phyloP scores from a whole-genome alignment of 257 asterid species.

The Ligustrum vulgare region DNA sequence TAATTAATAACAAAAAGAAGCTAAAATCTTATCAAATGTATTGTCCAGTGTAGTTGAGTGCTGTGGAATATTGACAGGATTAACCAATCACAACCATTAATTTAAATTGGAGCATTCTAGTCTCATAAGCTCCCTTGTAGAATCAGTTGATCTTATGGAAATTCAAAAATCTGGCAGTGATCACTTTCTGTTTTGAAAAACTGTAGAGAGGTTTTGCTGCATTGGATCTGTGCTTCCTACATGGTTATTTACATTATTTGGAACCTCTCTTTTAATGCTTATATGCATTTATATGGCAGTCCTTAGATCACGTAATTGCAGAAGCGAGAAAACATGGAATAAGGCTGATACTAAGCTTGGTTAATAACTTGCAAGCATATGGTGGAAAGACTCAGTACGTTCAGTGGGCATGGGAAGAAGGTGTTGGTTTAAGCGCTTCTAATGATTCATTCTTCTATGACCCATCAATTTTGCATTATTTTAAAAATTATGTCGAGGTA shows the following conservation, averaged over 20 bases:
- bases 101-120: neutral
- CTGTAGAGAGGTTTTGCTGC: neutral
- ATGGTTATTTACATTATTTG: slow-evolving; percentile 9
- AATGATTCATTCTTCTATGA: slow-evolving; percentile 97
- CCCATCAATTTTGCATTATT: slow-evolving; percentile 84
- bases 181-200: slow-evolving; percentile 1
- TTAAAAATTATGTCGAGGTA: slow-evolving; percentile 90
- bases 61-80: neutral
- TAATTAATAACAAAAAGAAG: neutral
- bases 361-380: slow-evolving; percentile 91
- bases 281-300: slow-evolving; percentile 41
- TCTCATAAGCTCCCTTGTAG: neutral
- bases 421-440: slow-evolving; percentile 87
- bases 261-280: slow-evolving; percentile 21
- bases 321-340: slow-evolving; percentile 75
- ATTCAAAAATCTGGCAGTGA: neutral
- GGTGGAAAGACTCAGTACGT: slow-evolving; percentile 98
- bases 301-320: slow-evolving; percentile 89
- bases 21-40: neutral
- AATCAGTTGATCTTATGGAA: neutral
- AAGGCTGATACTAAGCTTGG: slow-evolving; percentile 77
- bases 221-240: slow-evolving; percentile 4
- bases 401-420: slow-evolving; percentile 99
- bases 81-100: neutral
- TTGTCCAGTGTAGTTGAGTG: neutral